Percentiles rank a stretch among this genome's conserved stretches.
Evolutionary conservation across 768 basidiomycete genomes (phyloP).

Genomic region (Amylocystis lapponica): DNA sequence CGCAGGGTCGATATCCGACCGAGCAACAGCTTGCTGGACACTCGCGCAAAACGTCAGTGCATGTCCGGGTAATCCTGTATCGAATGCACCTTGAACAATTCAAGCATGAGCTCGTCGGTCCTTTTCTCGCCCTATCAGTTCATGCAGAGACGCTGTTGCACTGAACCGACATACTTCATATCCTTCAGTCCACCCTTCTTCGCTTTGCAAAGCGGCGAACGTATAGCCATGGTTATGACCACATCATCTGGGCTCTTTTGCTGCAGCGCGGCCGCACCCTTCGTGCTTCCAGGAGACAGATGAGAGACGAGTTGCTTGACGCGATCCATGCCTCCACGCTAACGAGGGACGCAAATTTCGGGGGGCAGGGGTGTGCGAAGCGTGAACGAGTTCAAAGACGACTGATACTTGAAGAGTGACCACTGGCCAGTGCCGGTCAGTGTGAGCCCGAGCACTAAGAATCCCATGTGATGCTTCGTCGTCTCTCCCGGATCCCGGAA

Average conservation of each 20-base stretch:
- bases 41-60: not conserved
- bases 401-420: too few relatives aligned
- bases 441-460: too few relatives aligned
- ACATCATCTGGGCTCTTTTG: conserved; percentile 68
- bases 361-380: too few relatives aligned
- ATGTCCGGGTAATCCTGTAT: conserved; percentile 2
- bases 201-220: conserved; percentile 71
- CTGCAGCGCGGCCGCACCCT: conserved; percentile 46
- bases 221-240: conserved; percentile 76
- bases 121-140: conserved; percentile 32
- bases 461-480: too few relatives aligned
- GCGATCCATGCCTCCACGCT: conserved; percentile 56
- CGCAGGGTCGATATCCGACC: conserved; percentile 55
- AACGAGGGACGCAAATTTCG: too few relatives aligned
- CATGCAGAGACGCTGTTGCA: too few relatives aligned
- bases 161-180: conserved; percentile 48
- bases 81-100: conserved; percentile 65
- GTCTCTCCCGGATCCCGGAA: too few relatives aligned
- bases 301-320: conserved; percentile 63
- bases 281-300: conserved; percentile 34
- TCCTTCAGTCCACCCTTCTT: conserved; percentile 75
- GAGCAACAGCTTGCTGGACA: conserved; percentile 49
- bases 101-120: conserved; percentile 73
- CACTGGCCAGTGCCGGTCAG: too few relatives aligned
- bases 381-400: too few relatives aligned